Percentiles rank a stretch among this genome's conserved stretches.
Evolutionary conservation across 306 rosid species (phyloP).

Genomic region (Prunus campanulata): DNA sequence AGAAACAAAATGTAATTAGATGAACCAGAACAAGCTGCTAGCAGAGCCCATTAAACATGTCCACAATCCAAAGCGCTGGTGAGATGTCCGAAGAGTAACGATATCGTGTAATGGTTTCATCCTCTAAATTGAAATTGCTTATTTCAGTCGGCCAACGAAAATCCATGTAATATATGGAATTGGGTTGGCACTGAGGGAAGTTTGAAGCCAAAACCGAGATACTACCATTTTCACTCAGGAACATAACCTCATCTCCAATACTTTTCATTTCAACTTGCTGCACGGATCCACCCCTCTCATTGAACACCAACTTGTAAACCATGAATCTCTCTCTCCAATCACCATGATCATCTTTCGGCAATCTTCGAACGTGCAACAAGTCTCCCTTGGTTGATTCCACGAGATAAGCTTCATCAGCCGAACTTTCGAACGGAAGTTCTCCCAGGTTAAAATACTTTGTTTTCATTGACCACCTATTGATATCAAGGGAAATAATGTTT

Average conservation of each 20-base stretch:
- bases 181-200: not conserved
- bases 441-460: too few species aligned
- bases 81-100: too few species aligned
- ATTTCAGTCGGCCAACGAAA: too few species aligned
- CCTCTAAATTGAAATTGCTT: too few species aligned
- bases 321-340: not conserved
- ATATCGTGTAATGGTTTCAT: too few species aligned
- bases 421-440: not conserved
- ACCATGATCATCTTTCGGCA: too few species aligned
- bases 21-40: too few species aligned
- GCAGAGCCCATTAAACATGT: too few species aligned
- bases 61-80: too few species aligned
- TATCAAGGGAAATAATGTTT: not conserved
- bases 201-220: not conserved
- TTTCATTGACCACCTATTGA: too few species aligned
- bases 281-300: not conserved
- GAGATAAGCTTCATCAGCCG: not conserved
- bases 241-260: not conserved
- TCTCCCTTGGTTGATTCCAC: slow-evolving; percentile 6
- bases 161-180: not conserved
- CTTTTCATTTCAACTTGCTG: not conserved
- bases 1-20: too few species aligned
- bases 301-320: not conserved
- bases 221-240: not conserved
- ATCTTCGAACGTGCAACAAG: not conserved